Evolutionary conservation across 208 protist genomes (phyloP).

Genomic region (Trypanosoma conorhini): DNA sequence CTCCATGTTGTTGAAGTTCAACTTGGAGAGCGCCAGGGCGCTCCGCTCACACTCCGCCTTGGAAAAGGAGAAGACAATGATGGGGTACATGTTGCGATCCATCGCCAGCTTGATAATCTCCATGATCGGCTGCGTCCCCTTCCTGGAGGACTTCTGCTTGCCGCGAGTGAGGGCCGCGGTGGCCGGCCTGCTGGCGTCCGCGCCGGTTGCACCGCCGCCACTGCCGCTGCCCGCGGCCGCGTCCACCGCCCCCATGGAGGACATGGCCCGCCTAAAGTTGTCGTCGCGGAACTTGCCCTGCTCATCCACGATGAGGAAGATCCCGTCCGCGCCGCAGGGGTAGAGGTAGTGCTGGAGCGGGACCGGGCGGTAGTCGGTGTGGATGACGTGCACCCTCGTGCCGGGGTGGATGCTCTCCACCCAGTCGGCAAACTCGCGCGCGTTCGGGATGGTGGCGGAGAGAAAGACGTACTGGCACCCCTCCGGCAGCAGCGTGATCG

Average conservation of each 20-base stretch:
- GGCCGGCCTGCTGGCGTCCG: slow-evolving; percentile 12
- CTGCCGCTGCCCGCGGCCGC: slow-evolving; percentile 13
- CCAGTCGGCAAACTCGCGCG: slow-evolving; percentile 99
- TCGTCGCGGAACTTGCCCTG: slow-evolving; percentile 95
- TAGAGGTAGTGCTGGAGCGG: slow-evolving; percentile 99
- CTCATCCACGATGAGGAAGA: slow-evolving; percentile 98
- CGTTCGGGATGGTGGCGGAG: slow-evolving; percentile 99
- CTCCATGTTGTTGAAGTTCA: slow-evolving; percentile 96
- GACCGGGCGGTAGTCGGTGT: slow-evolving; percentile 99
- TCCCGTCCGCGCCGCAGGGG: slow-evolving; percentile 95
- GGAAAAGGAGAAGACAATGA: slow-evolving; percentile 99
- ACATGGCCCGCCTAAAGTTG: slow-evolving; percentile 97
- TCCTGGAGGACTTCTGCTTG: slow-evolving; percentile 27
- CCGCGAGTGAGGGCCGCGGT: slow-evolving; percentile 14
- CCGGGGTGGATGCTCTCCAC: slow-evolving; percentile 97
- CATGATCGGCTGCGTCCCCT: slow-evolving; percentile 72
- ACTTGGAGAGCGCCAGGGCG: slow-evolving; percentile 92
- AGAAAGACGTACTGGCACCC: slow-evolving; percentile 99
- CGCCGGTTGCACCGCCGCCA: slow-evolving; percentile 17
- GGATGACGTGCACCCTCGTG: slow-evolving; percentile 99
- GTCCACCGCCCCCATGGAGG: slow-evolving; percentile 60
- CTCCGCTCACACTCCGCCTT: slow-evolving; percentile 98
- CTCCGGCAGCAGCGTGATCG: slow-evolving; percentile 98
- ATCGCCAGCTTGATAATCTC: slow-evolving; percentile 98
- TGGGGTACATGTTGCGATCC: slow-evolving; percentile 96